Conservation (phyloP, 192 early-diverging fungal species). For the Backusella parvicylindrica region DNA sequence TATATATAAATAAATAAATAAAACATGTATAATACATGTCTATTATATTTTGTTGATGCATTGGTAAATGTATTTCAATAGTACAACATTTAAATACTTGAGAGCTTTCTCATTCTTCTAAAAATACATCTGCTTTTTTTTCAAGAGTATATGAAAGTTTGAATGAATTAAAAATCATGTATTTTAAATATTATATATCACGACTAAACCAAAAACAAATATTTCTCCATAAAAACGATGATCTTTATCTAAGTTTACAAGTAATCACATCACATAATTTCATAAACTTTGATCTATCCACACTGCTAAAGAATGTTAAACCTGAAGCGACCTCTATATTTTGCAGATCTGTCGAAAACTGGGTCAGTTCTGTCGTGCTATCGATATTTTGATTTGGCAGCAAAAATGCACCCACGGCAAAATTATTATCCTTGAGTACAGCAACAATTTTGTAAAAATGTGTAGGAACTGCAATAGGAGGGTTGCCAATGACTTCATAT, state of each 20-base stretch:
- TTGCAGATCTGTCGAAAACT: constrained; percentile 67
- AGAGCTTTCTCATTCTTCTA: too few species aligned
- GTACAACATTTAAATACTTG: too few species aligned
- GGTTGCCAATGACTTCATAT: constrained; percentile 18
- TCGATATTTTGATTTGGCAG: constrained; percentile 76
- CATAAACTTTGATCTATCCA: background rate
- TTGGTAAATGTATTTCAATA: too few species aligned
- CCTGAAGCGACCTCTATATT: constrained; percentile 63
- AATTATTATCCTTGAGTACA: constrained; percentile 25
- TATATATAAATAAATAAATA: too few species aligned
- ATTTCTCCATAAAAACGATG: background rate
- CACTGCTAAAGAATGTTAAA: constrained; percentile 52
- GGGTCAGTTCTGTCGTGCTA: constrained; percentile 52
- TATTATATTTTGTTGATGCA: background rate
- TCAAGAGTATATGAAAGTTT: background rate
- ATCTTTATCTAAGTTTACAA: background rate
- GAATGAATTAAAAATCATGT: too few species aligned
- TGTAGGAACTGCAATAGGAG: constrained; percentile 55
- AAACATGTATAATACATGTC: too few species aligned
- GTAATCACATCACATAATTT: constrained; percentile 5
- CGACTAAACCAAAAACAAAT: background rate
- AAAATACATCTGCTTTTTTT: too few species aligned
- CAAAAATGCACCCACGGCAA: constrained; percentile 68
- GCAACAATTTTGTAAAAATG: constrained; percentile 53
- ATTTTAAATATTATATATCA: too few species aligned